Conservation (phyloP, 1,284 basidiomycete species). For the Butyriboletus appendiculatus region DNA sequence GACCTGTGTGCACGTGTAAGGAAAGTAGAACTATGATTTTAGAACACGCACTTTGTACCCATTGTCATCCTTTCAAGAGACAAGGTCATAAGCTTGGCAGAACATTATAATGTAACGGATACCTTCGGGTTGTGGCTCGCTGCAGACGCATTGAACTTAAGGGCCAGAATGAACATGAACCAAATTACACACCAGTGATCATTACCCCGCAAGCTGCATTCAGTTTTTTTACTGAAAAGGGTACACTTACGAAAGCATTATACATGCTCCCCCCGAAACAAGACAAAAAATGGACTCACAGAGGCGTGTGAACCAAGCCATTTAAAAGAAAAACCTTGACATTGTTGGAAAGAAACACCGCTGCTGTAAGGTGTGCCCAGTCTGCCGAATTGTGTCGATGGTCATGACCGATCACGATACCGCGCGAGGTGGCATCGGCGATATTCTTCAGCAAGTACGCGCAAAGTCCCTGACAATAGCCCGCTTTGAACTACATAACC, state of each 20-base stretch:
- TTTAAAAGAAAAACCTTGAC: conserved; percentile 71
- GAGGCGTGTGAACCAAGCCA: conserved; percentile 77
- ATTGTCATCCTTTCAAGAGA: conserved; percentile 65
- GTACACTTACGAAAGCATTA: conserved; percentile 52
- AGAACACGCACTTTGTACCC: conserved; percentile 69
- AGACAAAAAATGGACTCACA: conserved; percentile 48
- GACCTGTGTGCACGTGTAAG: conserved; percentile 46
- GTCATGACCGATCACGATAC: conserved; percentile 81
- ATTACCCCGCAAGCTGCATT: conserved; percentile 80
- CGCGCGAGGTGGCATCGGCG: conserved; percentile 52
- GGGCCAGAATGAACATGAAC: background rate
- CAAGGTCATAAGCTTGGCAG: conserved; percentile 3
- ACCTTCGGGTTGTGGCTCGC: conserved; percentile 88
- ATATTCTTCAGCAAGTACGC: conserved; percentile 64
- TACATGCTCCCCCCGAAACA: background rate
- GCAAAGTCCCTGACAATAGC: conserved; percentile 61
- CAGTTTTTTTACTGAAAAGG: conserved; percentile 69
- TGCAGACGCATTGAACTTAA: conserved; percentile 26
- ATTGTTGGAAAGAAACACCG: conserved; percentile 61
- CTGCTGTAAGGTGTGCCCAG: conserved; percentile 76
- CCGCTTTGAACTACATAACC: background rate
- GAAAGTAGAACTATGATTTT: background rate
- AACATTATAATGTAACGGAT: conserved; percentile 3
- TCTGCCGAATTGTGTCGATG: conserved; percentile 76
- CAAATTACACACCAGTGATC: conserved; percentile 66